phyloP scores from a whole-genome alignment of 306 rosid species.

The Fragaria nilgerrensis region DNA sequence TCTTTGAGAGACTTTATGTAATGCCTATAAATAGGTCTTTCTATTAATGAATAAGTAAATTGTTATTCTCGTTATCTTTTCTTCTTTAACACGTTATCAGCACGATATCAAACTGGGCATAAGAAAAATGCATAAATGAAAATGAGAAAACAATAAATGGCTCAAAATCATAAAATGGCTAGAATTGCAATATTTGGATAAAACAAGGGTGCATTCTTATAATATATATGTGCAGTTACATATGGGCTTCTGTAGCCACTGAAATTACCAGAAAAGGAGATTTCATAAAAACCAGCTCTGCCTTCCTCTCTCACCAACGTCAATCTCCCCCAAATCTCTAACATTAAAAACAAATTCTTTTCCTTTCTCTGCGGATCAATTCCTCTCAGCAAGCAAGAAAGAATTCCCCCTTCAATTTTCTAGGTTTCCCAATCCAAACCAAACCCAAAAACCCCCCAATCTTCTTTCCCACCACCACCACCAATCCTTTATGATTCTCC shows the following conservation, averaged over 20 bases:
- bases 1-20: too few relatives aligned
- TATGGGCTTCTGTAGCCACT: background rate
- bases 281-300: conserved; percentile 19
- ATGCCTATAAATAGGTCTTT: too few relatives aligned
- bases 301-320: background rate
- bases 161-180: conserved; percentile 5
- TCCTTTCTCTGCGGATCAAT: conserved; percentile 10
- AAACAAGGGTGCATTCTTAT: conserved; percentile 27
- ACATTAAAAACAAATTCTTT: background rate
- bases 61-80: too few relatives aligned
- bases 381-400: background rate
- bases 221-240: conserved; percentile 23
- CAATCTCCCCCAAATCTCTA: background rate
- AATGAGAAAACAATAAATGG: too few relatives aligned
- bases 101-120: too few relatives aligned
- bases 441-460: background rate
- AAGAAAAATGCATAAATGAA: too few relatives aligned
- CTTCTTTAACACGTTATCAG: too few relatives aligned
- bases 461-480: background rate
- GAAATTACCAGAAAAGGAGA: conserved; percentile 13
- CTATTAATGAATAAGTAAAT: too few relatives aligned
- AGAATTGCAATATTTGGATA: conserved; percentile 21
- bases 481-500: conserved; percentile 54
- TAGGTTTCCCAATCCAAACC: conserved; percentile 29
- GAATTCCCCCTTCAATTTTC: background rate